Percentiles rank a stretch among this genome's conserved stretches.
These are phyloP conservation scores for Tylopilus sp. DNA, from an alignment of 768 basidiomycete genomes.

Conservation along the genomic window DNA sequence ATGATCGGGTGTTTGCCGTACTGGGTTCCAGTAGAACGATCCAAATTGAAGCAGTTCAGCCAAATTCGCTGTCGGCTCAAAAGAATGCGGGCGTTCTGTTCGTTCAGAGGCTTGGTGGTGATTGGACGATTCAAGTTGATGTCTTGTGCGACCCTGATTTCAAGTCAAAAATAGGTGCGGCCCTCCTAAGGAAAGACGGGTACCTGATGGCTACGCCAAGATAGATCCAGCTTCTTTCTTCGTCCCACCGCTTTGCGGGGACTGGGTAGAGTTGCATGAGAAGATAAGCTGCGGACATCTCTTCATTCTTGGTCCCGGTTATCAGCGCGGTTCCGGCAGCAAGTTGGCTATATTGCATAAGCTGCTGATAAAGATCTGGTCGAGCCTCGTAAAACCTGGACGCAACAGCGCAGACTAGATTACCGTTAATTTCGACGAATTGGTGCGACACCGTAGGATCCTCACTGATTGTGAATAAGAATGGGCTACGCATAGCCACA, in stretches of 20 bases:
- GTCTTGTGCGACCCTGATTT: slow-evolving; percentile 75
- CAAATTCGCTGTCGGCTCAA: slow-evolving; percentile 88
- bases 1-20: slow-evolving; percentile 88
- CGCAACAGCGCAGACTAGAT: slow-evolving; percentile 79
- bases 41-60: slow-evolving; percentile 88
- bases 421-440: slow-evolving; percentile 5
- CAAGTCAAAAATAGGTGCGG: slow-evolving; percentile 5
- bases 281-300: slow-evolving; percentile 82
- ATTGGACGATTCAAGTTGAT: slow-evolving; percentile 81
- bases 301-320: slow-evolving; percentile 75
- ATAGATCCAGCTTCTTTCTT: slow-evolving; percentile 87
- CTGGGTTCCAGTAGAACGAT: slow-evolving; percentile 83
- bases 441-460: slow-evolving; percentile 21
- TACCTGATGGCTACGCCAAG: slow-evolving; percentile 86
- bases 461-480: slow-evolving; percentile 88
- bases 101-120: slow-evolving; percentile 70
- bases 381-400: slow-evolving; percentile 76
- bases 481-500: slow-evolving; percentile 81
- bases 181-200: slow-evolving; percentile 3
- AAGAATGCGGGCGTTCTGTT: slow-evolving; percentile 80
- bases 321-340: slow-evolving; percentile 77
- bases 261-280: slow-evolving; percentile 74
- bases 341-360: slow-evolving; percentile 73
- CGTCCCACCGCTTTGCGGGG: slow-evolving; percentile 78
- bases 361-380: slow-evolving; percentile 62